Conservation (phyloP, 2,329 filamentous ascomycete genomes). For the Aspergillus uvarum region DNA sequence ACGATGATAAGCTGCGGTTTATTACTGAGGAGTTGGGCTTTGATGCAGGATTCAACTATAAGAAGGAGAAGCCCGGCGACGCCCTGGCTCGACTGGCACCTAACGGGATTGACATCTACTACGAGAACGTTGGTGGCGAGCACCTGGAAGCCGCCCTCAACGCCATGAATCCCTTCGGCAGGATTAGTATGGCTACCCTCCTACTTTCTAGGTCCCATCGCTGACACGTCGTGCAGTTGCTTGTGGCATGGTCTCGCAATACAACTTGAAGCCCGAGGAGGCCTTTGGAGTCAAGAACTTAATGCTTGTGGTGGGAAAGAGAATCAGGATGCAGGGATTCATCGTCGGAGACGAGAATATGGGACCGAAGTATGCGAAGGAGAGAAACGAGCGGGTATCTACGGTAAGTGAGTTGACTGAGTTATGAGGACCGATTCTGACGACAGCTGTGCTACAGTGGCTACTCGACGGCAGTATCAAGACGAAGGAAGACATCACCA, state of each 20-base stretch:
- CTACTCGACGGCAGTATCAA: slow-evolving; percentile 73
- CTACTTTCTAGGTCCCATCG: neutral
- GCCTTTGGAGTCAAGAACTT: slow-evolving; percentile 67
- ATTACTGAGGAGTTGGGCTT: slow-evolving; percentile 69
- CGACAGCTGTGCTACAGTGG: slow-evolving; percentile 57
- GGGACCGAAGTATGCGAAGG: slow-evolving; percentile 63
- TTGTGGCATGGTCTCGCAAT: slow-evolving; percentile 71
- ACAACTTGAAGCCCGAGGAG: slow-evolving; percentile 60
- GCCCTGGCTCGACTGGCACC: slow-evolving; percentile 71
- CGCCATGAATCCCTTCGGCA: slow-evolving; percentile 62
- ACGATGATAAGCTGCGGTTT: slow-evolving; percentile 75
- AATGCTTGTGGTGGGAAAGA: slow-evolving; percentile 63
- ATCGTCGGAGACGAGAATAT: slow-evolving; percentile 68
- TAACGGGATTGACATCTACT: slow-evolving; percentile 78
- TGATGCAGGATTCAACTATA: slow-evolving; percentile 81
- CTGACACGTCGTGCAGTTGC: slow-evolving; percentile 54
- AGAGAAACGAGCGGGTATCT: slow-evolving; percentile 70
- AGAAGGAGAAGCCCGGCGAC: slow-evolving; percentile 69
- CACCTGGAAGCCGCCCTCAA: slow-evolving; percentile 67
- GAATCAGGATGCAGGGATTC: slow-evolving; percentile 70
- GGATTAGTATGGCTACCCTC: neutral
- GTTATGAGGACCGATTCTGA: neutral
- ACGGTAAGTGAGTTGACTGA: neutral
- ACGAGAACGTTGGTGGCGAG: slow-evolving; percentile 76
- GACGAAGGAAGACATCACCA: slow-evolving; percentile 65